Percentiles rank a stretch among this genome's conserved stretches.
Conservation (phyloP, 2,329 filamentous ascomycete species). For the Escovopsis sp. region DNA sequence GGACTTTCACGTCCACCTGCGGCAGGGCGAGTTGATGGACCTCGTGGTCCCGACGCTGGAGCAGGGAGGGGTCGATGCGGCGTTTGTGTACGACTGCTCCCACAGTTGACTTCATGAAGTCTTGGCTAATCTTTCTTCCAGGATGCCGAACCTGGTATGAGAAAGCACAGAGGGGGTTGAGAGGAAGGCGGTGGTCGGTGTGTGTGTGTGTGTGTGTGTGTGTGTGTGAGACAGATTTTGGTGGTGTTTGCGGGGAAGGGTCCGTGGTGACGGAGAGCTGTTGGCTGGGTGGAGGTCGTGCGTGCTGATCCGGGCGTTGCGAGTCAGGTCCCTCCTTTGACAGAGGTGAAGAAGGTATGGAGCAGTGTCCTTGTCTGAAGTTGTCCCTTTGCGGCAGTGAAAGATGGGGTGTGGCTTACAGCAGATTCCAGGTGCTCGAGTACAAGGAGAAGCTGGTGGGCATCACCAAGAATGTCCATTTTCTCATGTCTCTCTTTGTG, state of each 20-base stretch:
- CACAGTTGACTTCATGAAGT: slow-evolving; percentile 5
- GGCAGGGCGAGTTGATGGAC: slow-evolving; percentile 50
- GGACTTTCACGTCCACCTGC: slow-evolving; percentile 58
- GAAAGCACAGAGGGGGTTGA: no score
- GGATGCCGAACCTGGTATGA: slow-evolving; percentile 43
- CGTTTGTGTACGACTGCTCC: slow-evolving; percentile 27
- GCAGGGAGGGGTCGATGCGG: slow-evolving; percentile 50
- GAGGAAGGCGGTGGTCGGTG: no score
- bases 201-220: no score
- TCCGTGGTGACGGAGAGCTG: no score
- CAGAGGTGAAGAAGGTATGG: slow-evolving; percentile 29
- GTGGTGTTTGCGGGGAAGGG: no score
- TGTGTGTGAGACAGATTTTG: no score
- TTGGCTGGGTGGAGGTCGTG: neutral
- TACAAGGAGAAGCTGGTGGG: slow-evolving; percentile 47
- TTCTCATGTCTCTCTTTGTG: slow-evolving; percentile 58
- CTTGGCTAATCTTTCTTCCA: no score
- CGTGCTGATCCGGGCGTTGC: neutral
- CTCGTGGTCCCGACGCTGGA: slow-evolving; percentile 34
- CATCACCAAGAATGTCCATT: slow-evolving; percentile 47
- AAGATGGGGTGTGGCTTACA: no score
- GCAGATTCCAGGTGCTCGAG: slow-evolving; percentile 45
- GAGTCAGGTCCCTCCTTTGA: slow-evolving; percentile 35
- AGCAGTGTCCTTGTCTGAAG: neutral
- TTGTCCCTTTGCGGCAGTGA: no score